phyloP scores from a whole-genome alignment of 306 rosid genomes.

The Trichosanthes truncata region DNA sequence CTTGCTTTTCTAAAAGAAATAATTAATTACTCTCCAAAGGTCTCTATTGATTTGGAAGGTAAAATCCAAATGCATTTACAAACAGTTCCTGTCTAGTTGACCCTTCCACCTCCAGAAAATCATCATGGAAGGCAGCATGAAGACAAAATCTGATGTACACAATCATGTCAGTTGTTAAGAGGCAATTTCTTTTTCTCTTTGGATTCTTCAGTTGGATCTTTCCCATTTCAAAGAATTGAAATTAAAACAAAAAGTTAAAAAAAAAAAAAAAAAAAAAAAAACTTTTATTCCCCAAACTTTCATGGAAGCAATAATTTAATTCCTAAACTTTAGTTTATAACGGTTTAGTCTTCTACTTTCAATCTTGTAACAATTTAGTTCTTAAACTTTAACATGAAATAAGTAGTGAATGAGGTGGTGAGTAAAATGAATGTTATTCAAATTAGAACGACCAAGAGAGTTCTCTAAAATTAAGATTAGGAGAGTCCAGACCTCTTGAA shows the following conservation, averaged over 20 bases:
- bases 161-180: constrained; percentile 5
- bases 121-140: background rate
- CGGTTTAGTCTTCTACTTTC: too few species aligned
- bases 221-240: background rate
- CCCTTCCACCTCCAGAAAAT: constrained; percentile 4
- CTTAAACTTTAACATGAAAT: background rate
- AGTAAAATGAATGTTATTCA: background rate
- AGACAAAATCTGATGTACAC: constrained; percentile 6
- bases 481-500: background rate
- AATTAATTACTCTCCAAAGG: background rate
- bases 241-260: too few species aligned
- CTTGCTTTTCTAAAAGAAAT: background rate
- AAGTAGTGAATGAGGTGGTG: background rate
- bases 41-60: background rate
- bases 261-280: background rate
- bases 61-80: background rate
- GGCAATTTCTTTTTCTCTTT: background rate
- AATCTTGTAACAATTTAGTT: too few species aligned
- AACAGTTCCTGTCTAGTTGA: background rate
- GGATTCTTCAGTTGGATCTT: background rate
- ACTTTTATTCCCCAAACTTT: too few species aligned
- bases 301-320: background rate
- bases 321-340: too few species aligned
- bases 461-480: background rate
- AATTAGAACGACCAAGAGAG: background rate